phyloP scores from a whole-genome alignment of 495 filamentous ascomycete genomes.

The Neurospora sp. region DNA sequence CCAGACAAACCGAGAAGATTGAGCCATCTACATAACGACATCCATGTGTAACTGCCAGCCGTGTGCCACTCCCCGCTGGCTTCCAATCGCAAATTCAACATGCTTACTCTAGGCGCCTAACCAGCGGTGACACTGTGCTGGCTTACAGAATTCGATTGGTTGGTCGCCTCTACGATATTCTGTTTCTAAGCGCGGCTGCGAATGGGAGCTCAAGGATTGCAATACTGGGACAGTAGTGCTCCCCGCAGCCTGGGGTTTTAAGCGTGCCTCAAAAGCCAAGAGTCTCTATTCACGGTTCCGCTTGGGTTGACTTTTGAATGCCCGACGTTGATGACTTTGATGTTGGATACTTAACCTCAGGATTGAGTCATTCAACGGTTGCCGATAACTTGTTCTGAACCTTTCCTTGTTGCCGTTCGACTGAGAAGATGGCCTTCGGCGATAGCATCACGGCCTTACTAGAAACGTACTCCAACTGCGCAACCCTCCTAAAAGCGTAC shows the following conservation, averaged over 20 bases:
- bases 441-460: conserved; percentile 21
- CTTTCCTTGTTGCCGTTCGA: neutral
- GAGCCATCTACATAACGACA: neutral
- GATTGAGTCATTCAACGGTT: neutral
- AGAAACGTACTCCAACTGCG: conserved; percentile 27
- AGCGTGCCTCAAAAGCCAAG: neutral
- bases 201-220: neutral
- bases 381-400: neutral
- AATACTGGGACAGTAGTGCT: neutral
- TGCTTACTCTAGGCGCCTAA: neutral
- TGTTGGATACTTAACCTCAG: neutral
- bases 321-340: neutral
- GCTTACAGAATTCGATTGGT: neutral
- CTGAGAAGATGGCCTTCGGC: conserved; percentile 18
- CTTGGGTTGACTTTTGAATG: neutral
- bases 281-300: neutral
- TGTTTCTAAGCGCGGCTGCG: neutral
- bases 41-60: neutral
- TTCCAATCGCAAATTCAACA: neutral
- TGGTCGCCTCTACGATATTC: neutral
- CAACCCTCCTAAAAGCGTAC: conserved; percentile 23
- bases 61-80: neutral
- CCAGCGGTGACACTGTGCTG: neutral
- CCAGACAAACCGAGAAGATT: neutral
- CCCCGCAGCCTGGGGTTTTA: neutral